Conservation (phyloP, 176 grass and related monocot genomes). For the Raddia distichophylla region DNA sequence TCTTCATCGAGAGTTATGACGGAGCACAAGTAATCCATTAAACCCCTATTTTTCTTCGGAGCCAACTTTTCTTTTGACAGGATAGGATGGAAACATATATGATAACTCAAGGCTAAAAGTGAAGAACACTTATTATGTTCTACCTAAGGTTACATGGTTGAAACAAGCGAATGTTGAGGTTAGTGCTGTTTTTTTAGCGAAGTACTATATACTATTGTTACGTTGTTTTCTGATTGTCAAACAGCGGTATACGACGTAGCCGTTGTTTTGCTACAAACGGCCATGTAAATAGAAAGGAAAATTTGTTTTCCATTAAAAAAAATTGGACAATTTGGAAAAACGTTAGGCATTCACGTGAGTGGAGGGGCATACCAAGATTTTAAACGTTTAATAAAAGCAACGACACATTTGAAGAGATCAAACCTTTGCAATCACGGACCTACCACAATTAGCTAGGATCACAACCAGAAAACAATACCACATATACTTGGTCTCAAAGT, state of each 20-base stretch:
- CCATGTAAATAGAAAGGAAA: background rate
- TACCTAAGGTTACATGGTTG: too few relatives aligned
- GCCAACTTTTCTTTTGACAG: too few relatives aligned
- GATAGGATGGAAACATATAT: too few relatives aligned
- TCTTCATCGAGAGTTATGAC: too few relatives aligned
- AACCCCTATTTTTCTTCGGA: too few relatives aligned
- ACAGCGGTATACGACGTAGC: constrained; percentile 4
- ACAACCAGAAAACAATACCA: constrained; percentile 6
- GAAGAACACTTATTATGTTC: too few relatives aligned
- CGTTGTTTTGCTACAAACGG: constrained; percentile 42
- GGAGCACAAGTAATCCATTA: too few relatives aligned
- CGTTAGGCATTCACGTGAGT: background rate
- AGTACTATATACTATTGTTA: background rate
- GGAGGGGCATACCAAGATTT: background rate
- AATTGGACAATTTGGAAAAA: background rate
- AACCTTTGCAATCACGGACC: constrained; percentile 2
- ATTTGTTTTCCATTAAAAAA: background rate
- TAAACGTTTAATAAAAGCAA: background rate
- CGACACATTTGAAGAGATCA: constrained; percentile 27
- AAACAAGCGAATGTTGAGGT: too few relatives aligned
- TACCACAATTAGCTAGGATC: constrained; percentile 9
- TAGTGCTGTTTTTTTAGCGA: too few relatives aligned
- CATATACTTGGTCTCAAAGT: background rate
- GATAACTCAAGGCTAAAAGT: too few relatives aligned
- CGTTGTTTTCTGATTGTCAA: constrained; percentile 11